A percentile compares a stretch with the other conserved stretches of the same genome.
phyloP scores from a whole-genome alignment of 352 stramenopile genomes.

The Globisporangium yorkense region DNA sequence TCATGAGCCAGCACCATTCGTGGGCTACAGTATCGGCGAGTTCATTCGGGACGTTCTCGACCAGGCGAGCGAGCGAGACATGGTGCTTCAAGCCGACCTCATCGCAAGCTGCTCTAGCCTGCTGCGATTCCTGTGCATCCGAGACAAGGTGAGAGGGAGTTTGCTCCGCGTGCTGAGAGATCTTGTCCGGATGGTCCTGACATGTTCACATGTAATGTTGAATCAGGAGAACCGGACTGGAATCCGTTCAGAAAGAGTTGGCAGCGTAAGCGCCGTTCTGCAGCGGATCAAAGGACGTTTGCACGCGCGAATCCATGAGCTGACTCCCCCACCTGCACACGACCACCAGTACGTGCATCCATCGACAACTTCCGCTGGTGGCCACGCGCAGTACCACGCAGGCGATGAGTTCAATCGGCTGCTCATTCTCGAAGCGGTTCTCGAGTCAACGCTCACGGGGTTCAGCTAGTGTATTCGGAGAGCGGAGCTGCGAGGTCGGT shows the following conservation, averaged over 20 bases:
- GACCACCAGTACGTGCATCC: not conserved
- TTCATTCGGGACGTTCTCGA: constrained; percentile 29
- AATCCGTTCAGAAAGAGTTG: constrained; percentile 14
- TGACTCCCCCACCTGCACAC: constrained; percentile 1
- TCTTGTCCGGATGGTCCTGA: not conserved
- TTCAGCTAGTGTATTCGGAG: constrained; percentile 4
- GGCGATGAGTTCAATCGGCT: constrained; percentile 21
- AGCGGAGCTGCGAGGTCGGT: not conserved
- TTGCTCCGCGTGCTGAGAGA: not conserved
- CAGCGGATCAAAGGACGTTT: constrained; percentile 25
- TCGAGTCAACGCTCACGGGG: constrained; percentile 28
- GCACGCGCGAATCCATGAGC: constrained; percentile 24
- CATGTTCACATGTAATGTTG: not conserved
- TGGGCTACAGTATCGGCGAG: constrained; percentile 12
- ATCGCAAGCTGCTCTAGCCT: constrained; percentile 65
- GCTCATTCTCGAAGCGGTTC: constrained; percentile 42
- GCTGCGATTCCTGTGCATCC: constrained; percentile 51
- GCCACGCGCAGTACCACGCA: constrained; percentile 2
- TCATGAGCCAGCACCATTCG: constrained; percentile 11
- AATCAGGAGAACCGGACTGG: constrained; percentile 28
- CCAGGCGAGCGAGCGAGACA: constrained; percentile 46
- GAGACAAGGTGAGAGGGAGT: constrained; percentile 37
- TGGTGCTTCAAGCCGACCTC: constrained; percentile 54
- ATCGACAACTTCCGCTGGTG: not conserved
- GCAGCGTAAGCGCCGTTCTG: constrained; percentile 15